Base-by-base conservation (phyloP, 805 yeast genomes). In the Cyberlindnera suaveolens region DNA sequence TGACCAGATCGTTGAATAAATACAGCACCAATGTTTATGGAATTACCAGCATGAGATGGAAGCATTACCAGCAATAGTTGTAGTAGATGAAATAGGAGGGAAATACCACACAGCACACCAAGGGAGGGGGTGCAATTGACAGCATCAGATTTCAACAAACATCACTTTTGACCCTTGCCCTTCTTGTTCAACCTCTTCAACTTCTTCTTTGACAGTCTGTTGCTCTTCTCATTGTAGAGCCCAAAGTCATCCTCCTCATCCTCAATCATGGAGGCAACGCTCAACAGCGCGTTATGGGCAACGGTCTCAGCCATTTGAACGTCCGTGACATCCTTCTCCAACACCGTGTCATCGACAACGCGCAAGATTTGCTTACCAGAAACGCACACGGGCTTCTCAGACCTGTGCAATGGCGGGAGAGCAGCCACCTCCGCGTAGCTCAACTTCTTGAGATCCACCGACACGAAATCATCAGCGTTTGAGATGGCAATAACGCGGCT, bases 351-450 rank as follows among this genome's bases (percentile, higher is more conserved):
- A 11, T 52, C 50, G 19, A 49, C 43, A 34, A 53, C 49, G 27
- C 35, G 41, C 40, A 48, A 19, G 17, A 13, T 23, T 18, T 34
- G 41, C 36, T 36, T 23, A 9, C 10, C 27, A 23, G 27, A 23
- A 4, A 2, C 27, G 27, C 10, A 23, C 3, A 10, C 13, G 4
- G 10, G 27, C 11, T 23, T 23, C 27, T 23, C 27, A 23, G 27
- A 23, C 11, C 11, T 23, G 11, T 23, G 27, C 11, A 23, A 23
- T 23, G 27, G 27, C 27, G 27, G 27, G 36, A 27, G 29, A 34
- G 70, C 58, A 11, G 77, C 77, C 19, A 70, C 78, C 60, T 76
- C 81, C 11, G 78, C 78, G 53, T 75, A 75, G 8, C 79, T 71
- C 52, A 74, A 57, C 43, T 69, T 65, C 42, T 77, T 69, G 34